Conservation (phyloP, 768 basidiomycete species). For the Nidula microcarpa region DNA sequence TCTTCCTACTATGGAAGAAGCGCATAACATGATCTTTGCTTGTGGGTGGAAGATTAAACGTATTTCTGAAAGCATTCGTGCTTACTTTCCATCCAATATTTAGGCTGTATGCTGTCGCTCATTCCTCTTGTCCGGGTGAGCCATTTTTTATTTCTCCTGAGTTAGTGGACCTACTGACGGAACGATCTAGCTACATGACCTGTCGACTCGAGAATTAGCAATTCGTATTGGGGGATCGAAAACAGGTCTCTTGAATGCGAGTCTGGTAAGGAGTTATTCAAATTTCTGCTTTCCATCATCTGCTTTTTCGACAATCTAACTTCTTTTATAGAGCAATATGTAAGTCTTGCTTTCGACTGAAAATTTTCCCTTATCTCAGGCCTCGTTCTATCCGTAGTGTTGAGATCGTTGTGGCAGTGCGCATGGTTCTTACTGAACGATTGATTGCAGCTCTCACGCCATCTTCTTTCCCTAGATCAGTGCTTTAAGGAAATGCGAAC, state of each 20-base stretch:
- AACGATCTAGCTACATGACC: slow-evolving; percentile 61
- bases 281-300: too few species aligned
- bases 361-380: too few species aligned
- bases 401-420: slow-evolving; percentile 69
- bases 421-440: slow-evolving; percentile 15
- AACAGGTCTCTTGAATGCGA: slow-evolving; percentile 79
- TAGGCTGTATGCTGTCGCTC: slow-evolving; percentile 67
- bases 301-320: not conserved
- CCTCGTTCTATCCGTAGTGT: slow-evolving; percentile 29
- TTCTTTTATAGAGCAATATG: slow-evolving; percentile 55
- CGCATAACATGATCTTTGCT: slow-evolving; percentile 56
- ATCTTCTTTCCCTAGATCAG: slow-evolving; percentile 49
- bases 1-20: slow-evolving; percentile 41
- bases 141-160: not conserved
- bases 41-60: slow-evolving; percentile 35
- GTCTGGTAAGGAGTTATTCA: slow-evolving; percentile 48
- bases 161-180: not conserved
- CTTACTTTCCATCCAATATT: not conserved
- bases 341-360: slow-evolving; percentile 27
- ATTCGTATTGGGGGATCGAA: slow-evolving; percentile 72
- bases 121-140: slow-evolving; percentile 75
- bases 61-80: not conserved
- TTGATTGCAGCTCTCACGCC: not conserved
- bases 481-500: slow-evolving; percentile 78
- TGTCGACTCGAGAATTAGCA: slow-evolving; percentile 71